Evolutionary conservation across 306 rosid genomes (phyloP).

Genomic region (Senna siamea): DNA sequence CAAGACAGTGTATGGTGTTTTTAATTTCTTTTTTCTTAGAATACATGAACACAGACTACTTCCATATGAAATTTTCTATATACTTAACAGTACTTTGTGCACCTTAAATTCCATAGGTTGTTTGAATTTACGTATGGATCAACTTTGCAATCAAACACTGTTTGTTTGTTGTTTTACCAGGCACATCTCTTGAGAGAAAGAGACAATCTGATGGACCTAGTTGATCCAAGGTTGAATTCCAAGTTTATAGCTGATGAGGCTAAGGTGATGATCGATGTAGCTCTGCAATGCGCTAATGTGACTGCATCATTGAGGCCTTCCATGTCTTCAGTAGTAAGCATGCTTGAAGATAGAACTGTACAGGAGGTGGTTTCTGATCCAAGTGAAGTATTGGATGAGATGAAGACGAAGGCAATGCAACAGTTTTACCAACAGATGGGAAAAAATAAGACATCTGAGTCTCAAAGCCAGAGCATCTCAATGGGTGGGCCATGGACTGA

Average conservation of each 20-base stretch:
- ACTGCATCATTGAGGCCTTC: slow-evolving; percentile 43
- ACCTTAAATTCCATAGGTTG: background rate
- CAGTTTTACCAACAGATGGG: slow-evolving; percentile 19
- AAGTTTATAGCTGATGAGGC: slow-evolving; percentile 36
- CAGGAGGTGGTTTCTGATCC: slow-evolving; percentile 31
- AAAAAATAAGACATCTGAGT: background rate
- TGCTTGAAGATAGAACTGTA: slow-evolving; percentile 41
- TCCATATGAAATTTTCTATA: background rate
- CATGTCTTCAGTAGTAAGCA: slow-evolving; percentile 39
- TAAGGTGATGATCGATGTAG: slow-evolving; percentile 47
- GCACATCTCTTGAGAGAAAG: slow-evolving; percentile 46
- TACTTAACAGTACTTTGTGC: background rate
- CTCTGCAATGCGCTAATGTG: slow-evolving; percentile 44
- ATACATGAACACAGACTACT: no score
- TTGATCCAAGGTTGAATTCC: slow-evolving; percentile 45
- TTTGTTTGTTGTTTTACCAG: background rate
- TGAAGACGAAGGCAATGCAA: slow-evolving; percentile 23
- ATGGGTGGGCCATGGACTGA: slow-evolving; percentile 24
- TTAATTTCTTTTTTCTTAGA: background rate
- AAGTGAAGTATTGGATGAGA: slow-evolving; percentile 37
- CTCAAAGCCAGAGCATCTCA: slow-evolving; percentile 34
- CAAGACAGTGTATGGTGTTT: background rate
- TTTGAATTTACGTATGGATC: background rate
- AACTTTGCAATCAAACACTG: background rate
- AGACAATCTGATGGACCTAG: slow-evolving; percentile 43